Base-by-base conservation (phyloP, 768 basidiomycete genomes). In the Inosperma sp. region DNA sequence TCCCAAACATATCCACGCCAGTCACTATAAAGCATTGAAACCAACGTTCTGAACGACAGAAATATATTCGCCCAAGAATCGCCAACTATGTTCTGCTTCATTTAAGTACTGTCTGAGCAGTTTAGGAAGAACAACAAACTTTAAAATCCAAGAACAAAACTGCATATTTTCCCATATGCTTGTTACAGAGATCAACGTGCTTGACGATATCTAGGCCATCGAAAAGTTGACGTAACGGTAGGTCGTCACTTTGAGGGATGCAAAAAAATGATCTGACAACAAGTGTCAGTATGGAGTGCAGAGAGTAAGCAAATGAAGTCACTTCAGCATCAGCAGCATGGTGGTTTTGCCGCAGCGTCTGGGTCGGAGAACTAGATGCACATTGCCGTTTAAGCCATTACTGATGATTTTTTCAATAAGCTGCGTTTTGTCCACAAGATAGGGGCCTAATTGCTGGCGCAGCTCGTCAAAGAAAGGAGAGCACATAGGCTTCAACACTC, bases 281-380 rank as follows among this genome's bases (percentile, higher is more conserved):
- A 2, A 36, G 23, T 1, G 2, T 48, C 34, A 48, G 34, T 13
- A 48, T 7, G 7, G 22, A 46, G 26, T 48, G 25, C 23, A 23
- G 2, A 48, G 34, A 48, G 34, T 36, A 48, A 36, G 46, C 17
- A 48, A 48, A 17, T 27, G 46, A 14, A 48, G 16, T n/a, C 34
- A 48, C 46, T 48, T 48, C 25, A 48, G 35, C 46, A 48, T 48
- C 35, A 26, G 46, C 34, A 48, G 25, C 46, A 48, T 48, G 23
- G 34, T 37, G 19, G 46, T 36, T 37, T 48, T 48, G 2, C 46
- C 46, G 17, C 46, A 48, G 34, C 46, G 46, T 48, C 46, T 48
- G 12, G 46, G 46, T 48, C 46, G 46, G 4, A 48, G 46, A 36
- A 48, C 46, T 23, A 48, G 46, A 27, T 48, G n/a, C 9, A 37